Percentiles rank a stretch among this genome's conserved stretches.
Evolutionary conservation across 768 basidiomycete genomes (phyloP).

Genomic region (Leccinum sublutescens): DNA sequence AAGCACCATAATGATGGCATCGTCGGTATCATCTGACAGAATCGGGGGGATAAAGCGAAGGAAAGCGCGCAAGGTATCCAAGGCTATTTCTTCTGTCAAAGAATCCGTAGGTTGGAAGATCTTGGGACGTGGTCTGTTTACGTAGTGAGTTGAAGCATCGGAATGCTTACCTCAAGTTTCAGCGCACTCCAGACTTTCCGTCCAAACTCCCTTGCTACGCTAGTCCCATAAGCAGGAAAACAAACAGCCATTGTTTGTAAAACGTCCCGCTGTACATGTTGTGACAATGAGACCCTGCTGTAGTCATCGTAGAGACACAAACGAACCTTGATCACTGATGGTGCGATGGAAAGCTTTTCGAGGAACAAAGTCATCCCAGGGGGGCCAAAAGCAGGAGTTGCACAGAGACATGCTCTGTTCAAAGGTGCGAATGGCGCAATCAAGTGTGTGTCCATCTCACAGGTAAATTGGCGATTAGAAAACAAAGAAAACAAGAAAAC

Average conservation of each 20-base stretch:
- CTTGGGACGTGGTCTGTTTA: conserved; percentile 38
- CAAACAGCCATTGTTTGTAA: conserved; percentile 74
- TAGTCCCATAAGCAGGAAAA: conserved; percentile 81
- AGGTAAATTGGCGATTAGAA: conserved; percentile 1
- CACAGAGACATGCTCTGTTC: conserved; percentile 64
- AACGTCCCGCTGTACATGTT: conserved; percentile 68
- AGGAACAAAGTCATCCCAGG: conserved; percentile 85
- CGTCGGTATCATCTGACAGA: conserved; percentile 36
- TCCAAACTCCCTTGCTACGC: conserved; percentile 57
- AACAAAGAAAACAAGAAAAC: conserved; percentile 5
- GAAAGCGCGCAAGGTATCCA: conserved; percentile 70
- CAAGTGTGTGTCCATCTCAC: not conserved
- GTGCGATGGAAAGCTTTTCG: conserved; percentile 86
- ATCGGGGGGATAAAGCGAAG: conserved; percentile 67
- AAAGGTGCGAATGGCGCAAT: not conserved
- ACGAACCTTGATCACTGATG: conserved; percentile 75
- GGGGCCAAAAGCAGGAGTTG: conserved; percentile 79
- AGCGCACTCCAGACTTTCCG: conserved; percentile 86
- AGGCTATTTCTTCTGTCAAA: conserved; percentile 69
- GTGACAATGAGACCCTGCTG: not conserved
- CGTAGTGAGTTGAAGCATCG: not conserved
- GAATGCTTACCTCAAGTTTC: conserved; percentile 72
- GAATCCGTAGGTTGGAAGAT: conserved; percentile 90
- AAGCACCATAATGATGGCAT: conserved; percentile 53
- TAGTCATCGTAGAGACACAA: not conserved